A percentile compares a stretch with the other conserved stretches of the same genome.
These are phyloP conservation scores for Didymella keratinophila DNA, from an alignment of 2,329 filamentous ascomycete species.

Conservation along the genomic window DNA sequence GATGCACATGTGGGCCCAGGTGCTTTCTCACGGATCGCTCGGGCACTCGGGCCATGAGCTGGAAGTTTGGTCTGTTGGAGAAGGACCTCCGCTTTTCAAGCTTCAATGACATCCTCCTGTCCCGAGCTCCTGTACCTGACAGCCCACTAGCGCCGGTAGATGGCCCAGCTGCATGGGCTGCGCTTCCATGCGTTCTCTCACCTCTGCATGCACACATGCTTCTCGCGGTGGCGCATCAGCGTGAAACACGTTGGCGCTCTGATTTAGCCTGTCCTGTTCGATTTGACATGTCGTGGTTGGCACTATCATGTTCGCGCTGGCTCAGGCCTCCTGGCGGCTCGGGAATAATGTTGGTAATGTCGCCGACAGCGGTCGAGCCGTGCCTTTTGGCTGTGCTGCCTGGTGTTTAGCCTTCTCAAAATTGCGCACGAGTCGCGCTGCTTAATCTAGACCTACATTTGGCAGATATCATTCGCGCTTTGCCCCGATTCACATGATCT, in stretches of 20 bases:
- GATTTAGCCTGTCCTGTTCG: background rate
- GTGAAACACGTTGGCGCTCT: background rate
- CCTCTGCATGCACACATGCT: background rate
- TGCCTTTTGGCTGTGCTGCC: slow-evolving; percentile 9
- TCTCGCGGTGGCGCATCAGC: background rate
- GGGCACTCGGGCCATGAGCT: background rate
- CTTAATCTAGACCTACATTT: slow-evolving; percentile 1
- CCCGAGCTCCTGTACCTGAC: background rate
- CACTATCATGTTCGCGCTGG: background rate
- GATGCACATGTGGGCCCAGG: background rate
- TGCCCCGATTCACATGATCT: slow-evolving; percentile 3
- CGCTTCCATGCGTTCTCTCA: background rate
- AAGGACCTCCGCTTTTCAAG: background rate
- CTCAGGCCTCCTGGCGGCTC: slow-evolving; percentile 2
- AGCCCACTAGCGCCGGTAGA: background rate
- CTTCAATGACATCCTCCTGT: background rate
- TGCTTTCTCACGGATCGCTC: background rate
- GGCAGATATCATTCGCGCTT: slow-evolving; percentile 11
- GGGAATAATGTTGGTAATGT: slow-evolving; percentile 1
- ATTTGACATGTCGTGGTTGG: background rate
- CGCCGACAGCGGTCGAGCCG: background rate
- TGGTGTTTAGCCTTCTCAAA: slow-evolving; percentile 2
- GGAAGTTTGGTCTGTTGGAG: background rate
- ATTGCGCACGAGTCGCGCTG: slow-evolving; percentile 11
- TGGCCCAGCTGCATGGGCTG: background rate